Percentiles rank a stretch among this genome's conserved stretches.
phyloP scores from a whole-genome alignment of 352 stramenopile species.

The Globisporangium ultimum region DNA sequence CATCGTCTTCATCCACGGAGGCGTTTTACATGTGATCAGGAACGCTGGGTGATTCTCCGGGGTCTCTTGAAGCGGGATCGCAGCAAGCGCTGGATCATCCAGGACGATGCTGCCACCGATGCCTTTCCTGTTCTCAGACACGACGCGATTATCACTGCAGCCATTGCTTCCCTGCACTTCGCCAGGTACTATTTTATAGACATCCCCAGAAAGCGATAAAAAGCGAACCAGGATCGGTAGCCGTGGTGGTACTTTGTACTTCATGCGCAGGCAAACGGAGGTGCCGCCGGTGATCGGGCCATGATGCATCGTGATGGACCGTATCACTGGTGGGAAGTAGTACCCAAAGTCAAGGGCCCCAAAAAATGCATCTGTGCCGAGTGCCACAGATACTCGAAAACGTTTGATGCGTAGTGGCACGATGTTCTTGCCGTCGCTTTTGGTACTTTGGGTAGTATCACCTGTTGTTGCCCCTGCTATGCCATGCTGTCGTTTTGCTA shows the following conservation, averaged over 20 bases:
- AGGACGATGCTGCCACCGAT: neutral
- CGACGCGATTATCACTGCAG: no score
- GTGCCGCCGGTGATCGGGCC: constrained; percentile 60
- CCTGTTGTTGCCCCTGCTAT: neutral
- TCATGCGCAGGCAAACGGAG: constrained; percentile 57
- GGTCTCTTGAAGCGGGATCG: neutral
- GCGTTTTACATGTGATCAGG: constrained; percentile 46
- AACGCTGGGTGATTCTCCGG: constrained; percentile 27
- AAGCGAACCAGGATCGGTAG: constrained; percentile 58
- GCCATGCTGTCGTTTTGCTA: no score
- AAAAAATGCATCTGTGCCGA: constrained; percentile 43
- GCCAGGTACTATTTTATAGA: constrained; percentile 20
- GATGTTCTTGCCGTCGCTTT: constrained; percentile 12
- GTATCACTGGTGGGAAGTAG: constrained; percentile 58
- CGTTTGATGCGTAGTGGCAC: constrained; percentile 17
- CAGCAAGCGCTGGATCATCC: neutral
- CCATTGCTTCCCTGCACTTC: constrained; percentile 4
- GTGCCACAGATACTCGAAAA: constrained; percentile 38
- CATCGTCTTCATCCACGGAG: constrained; percentile 29
- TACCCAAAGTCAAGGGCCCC: constrained; percentile 43
- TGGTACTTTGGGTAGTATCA: neutral
- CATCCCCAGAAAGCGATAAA: constrained; percentile 24
- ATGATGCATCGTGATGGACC: constrained; percentile 63
- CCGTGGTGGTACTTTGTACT: constrained; percentile 51
- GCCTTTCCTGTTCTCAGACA: neutral